A percentile compares a stretch with the other conserved stretches of the same genome.
Evolutionary conservation across 495 filamentous ascomycete species (phyloP).

Genomic region (Neurospora sp.): DNA sequence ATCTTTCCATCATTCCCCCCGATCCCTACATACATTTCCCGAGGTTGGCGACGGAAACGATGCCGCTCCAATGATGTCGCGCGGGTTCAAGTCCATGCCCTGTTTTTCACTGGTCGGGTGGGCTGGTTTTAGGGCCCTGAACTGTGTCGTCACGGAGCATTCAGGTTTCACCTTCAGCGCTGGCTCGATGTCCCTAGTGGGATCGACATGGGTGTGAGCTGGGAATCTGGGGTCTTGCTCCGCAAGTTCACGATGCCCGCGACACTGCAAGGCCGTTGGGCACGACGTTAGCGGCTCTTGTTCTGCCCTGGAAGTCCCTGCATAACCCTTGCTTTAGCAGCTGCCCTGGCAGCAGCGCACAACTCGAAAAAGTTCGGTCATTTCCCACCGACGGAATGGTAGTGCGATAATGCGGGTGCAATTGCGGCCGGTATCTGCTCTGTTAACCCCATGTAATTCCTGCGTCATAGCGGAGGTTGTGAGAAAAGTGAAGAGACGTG

Average conservation of each 20-base stretch:
- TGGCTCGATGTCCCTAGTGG: background rate
- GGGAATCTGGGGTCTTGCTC: background rate
- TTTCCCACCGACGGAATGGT: background rate
- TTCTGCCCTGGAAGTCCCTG: background rate
- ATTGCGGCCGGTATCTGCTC: background rate
- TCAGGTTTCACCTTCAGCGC: background rate
- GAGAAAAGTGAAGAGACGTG: background rate
- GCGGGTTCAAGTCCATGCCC: background rate
- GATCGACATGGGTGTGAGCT: background rate
- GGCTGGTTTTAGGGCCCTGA: slow-evolving; percentile 1
- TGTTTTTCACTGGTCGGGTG: slow-evolving; percentile 3
- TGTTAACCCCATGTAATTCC: background rate
- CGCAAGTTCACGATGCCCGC: background rate
- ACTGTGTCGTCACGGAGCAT: background rate
- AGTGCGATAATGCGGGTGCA: background rate
- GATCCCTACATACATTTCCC: background rate
- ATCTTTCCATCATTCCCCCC: background rate
- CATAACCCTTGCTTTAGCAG: background rate
- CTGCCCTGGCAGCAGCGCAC: background rate
- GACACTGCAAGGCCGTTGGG: background rate
- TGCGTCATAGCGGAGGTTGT: background rate
- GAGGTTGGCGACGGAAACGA: background rate
- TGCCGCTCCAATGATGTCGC: background rate
- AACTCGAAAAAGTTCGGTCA: background rate
- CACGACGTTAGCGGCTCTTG: background rate